Percentiles rank a stretch among this genome's conserved stretches.
These are phyloP conservation scores for Pterocarpus macrocarpus DNA, from an alignment of 306 rosid species.

Conservation along the genomic window DNA sequence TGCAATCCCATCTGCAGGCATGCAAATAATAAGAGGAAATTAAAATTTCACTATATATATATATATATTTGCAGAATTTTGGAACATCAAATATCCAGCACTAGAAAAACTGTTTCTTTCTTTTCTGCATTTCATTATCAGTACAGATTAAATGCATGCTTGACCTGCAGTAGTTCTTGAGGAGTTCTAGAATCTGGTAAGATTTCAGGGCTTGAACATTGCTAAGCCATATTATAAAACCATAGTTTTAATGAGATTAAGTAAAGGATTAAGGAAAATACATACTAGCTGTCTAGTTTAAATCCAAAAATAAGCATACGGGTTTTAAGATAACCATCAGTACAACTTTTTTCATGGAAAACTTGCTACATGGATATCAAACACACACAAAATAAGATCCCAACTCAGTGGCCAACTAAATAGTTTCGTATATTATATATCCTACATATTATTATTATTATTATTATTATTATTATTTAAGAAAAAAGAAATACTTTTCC, in stretches of 20 bases:
- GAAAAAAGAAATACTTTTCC: neutral
- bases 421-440: neutral
- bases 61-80: slow-evolving; percentile 3
- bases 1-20: slow-evolving; percentile 95
- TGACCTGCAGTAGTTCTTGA: slow-evolving; percentile 13
- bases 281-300: slow-evolving; percentile 2
- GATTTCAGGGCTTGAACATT: slow-evolving; percentile 27
- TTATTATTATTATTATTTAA: neutral
- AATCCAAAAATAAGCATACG: slow-evolving; percentile 7
- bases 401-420: neutral
- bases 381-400: neutral
- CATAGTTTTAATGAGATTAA: neutral
- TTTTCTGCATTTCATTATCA: slow-evolving; percentile 26
- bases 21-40: slow-evolving; percentile 39
- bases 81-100: slow-evolving; percentile 5
- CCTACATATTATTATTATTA: neutral
- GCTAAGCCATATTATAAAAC: slow-evolving; percentile 1
- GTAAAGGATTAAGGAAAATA: slow-evolving; percentile 12
- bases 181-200: slow-evolving; percentile 20
- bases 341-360: slow-evolving; percentile 1
- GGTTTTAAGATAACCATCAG: slow-evolving; percentile 15
- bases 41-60: neutral
- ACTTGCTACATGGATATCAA: slow-evolving; percentile 14
- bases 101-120: neutral
- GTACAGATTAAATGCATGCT: slow-evolving; percentile 29